A percentile compares a stretch with the other conserved stretches of the same genome.
These are phyloP conservation scores for Colletotrichum eremochloae DNA, from an alignment of 2,329 filamentous ascomycete species.

Conservation along the genomic window DNA sequence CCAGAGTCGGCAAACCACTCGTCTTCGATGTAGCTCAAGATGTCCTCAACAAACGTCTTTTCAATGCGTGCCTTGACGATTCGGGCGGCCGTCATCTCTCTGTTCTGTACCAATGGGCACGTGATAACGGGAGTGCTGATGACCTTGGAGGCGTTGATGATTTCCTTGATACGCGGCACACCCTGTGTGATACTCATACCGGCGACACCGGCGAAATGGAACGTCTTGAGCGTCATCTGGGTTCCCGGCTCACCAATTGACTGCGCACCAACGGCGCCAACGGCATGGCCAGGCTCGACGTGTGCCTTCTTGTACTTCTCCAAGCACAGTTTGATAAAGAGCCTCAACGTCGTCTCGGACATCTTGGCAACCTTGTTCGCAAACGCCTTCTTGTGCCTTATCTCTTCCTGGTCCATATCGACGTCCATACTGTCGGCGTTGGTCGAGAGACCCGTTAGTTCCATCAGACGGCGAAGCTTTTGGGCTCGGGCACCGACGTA, in stretches of 20 bases:
- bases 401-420: conserved; percentile 46
- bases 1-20: conserved; percentile 84
- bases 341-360: conserved; percentile 77
- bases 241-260: conserved; percentile 98
- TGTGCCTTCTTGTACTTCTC: conserved; percentile 92
- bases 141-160: conserved; percentile 95
- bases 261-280: conserved; percentile 95
- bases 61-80: conserved; percentile 95
- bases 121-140: conserved; percentile 96
- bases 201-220: conserved; percentile 99
- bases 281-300: conserved; percentile 94
- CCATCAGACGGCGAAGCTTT: conserved; percentile 59
- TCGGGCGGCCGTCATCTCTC: conserved; percentile 82
- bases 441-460: conserved; percentile 35
- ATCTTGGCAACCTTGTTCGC: conserved; percentile 86
- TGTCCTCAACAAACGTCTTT: conserved; percentile 90
- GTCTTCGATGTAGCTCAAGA: conserved; percentile 85
- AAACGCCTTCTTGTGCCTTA: conserved; percentile 54
- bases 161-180: conserved; percentile 99
- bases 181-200: conserved; percentile 99
- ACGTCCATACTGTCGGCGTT: conserved; percentile 47
- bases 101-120: conserved; percentile 84
- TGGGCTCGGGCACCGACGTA: conserved; percentile 76
- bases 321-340: conserved; percentile 86
- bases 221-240: conserved; percentile 99